Evolutionary conservation across 768 basidiomycete genomes (phyloP), one percentile per base, ranked within the genome.

Genomic region (Tulasnella sp.): DNA sequence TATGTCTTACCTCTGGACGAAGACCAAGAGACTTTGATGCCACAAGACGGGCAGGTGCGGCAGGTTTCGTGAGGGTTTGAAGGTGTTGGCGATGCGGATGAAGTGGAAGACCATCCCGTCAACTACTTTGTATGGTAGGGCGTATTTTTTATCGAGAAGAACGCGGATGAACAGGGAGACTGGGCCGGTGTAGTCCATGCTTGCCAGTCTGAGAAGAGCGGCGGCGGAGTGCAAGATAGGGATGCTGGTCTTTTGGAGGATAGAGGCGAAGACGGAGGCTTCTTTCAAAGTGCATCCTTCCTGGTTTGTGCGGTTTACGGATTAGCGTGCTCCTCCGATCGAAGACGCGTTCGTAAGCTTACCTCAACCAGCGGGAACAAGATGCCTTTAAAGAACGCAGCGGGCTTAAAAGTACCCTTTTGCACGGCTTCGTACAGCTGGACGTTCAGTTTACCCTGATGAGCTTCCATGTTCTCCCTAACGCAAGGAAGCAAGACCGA

Each of bases 51-150:
- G 97, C 38, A 99, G 86, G 68, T 92, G 92, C 34, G 89, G 91
- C 69, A 89, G 86, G 25, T 85, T 85, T 76, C 87, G 89, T 67
- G 89, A 90, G 71, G 64, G 81, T 83, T 91, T 93, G 84, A 94
- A 93, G 17, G 90, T 91, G 82, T 97, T 97, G 34, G 96, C 95
- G 58, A 99, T 90, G 34, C 96, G 91, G 80, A 99, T 95, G 82
- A 97, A 99, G 85, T 99, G 97, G 86, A 97, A 97, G 15, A 98
- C 96, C 76, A 99, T 89, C 2, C 94, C 93, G 81, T 99, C 97
- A 73, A 99, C 89, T 37, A 97, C 97, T 84, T 99, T 97, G 87
- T 96, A 99, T 0, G 97, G 97, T 38, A 99, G 85, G 77, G 97
- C 94, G 82, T 96, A 93, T 82, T 99, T 99, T 84, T 99, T 99